A percentile compares a stretch with the other conserved stretches of the same genome.
These are phyloP conservation scores for Coemansia sp. DNA, from an alignment of 192 early-diverging fungal species.

Conservation along the genomic window DNA sequence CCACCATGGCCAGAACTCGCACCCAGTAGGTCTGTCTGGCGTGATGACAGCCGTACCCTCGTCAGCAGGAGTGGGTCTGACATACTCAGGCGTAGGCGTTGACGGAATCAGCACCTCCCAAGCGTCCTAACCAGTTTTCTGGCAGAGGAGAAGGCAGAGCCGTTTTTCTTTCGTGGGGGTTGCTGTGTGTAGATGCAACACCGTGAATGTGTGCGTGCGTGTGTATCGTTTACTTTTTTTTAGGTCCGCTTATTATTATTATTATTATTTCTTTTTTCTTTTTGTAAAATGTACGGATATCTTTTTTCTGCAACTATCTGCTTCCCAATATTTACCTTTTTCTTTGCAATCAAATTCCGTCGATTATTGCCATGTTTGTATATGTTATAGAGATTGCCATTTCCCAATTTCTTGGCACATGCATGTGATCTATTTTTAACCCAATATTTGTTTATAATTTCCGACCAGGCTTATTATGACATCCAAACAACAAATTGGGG, in stretches of 20 bases:
- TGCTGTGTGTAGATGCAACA: no score
- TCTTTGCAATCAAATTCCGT: no score
- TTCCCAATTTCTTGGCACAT: not conserved
- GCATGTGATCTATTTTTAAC: not conserved
- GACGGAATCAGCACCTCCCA: not conserved
- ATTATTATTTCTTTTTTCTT: not conserved
- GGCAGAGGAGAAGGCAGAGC: not conserved
- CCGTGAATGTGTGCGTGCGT: no score
- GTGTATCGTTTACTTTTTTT: not conserved
- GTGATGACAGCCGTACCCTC: slow-evolving; percentile 16
- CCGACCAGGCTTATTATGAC: no score
- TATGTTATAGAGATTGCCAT: not conserved
- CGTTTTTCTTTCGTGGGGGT: not conserved
- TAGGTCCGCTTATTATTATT: slow-evolving; percentile 2
- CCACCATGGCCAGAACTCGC: not conserved
- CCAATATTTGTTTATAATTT: not conserved
- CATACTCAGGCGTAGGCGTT: not conserved
- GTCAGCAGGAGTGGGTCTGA: not conserved
- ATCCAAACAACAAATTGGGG: no score
- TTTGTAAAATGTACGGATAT: not conserved
- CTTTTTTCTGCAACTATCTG: not conserved
- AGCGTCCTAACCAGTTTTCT: not conserved
- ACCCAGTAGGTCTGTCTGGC: not conserved
- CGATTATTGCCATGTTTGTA: no score
- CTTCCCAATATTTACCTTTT: not conserved